Conservation (phyloP, 2,329 filamentous ascomycete genomes). For the Apiospora rasikravindrae region DNA sequence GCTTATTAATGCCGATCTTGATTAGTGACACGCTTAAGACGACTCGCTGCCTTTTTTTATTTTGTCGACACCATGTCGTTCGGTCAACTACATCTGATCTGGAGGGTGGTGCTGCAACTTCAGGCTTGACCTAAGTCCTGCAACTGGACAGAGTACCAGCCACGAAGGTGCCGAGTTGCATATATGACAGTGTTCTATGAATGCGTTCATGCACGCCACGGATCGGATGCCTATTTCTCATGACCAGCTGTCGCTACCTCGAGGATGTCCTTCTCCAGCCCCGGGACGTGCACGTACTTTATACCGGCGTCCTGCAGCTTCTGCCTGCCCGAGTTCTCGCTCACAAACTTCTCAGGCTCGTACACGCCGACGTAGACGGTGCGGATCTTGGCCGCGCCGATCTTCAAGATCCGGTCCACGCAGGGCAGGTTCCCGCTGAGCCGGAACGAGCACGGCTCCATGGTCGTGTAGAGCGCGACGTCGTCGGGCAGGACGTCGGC, state of each 20-base stretch:
- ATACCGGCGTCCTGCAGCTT: constrained; percentile 77
- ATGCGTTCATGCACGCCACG: no score
- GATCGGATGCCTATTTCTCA: constrained; percentile 26
- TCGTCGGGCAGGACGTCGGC: constrained; percentile 62
- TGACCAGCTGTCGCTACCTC: constrained; percentile 85
- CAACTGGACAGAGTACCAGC: neutral
- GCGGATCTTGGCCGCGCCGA: constrained; percentile 63
- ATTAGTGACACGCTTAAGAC: neutral
- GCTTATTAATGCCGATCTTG: neutral
- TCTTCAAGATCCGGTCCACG: constrained; percentile 75
- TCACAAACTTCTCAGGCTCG: constrained; percentile 91
- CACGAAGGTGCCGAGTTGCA: neutral
- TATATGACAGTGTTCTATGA: neutral
- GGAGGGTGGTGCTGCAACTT: neutral
- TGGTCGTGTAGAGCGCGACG: constrained; percentile 83
- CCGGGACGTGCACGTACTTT: constrained; percentile 72
- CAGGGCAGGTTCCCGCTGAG: constrained; percentile 79
- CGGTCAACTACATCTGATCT: neutral
- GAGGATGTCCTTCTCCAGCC: constrained; percentile 82
- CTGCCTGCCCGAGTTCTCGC: constrained; percentile 74
- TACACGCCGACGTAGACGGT: constrained; percentile 86
- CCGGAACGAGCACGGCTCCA: constrained; percentile 82
- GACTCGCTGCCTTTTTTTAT: neutral
- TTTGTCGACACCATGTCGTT: neutral
- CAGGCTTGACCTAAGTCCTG: no score